These are phyloP conservation scores for Penicillium paxilli DNA, from an alignment of 495 filamentous ascomycete genomes.

Conservation along the genomic window DNA sequence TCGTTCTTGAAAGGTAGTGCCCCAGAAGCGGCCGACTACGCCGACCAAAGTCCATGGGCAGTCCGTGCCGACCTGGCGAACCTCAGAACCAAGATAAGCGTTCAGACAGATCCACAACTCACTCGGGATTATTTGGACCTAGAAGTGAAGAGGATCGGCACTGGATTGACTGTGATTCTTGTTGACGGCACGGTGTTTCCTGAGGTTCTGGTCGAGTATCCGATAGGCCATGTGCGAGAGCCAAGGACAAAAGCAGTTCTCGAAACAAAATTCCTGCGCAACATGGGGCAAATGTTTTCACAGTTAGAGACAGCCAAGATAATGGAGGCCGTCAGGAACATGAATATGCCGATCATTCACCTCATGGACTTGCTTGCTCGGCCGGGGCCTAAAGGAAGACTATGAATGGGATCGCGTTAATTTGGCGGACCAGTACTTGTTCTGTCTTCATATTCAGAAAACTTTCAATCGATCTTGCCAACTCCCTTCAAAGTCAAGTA, in stretches of 20 bases:
- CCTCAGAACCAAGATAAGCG: constrained; percentile 30
- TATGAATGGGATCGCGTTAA: not conserved
- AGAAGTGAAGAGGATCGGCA: constrained; percentile 24
- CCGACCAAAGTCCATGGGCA: constrained; percentile 36
- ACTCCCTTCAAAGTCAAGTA: constrained; percentile 84
- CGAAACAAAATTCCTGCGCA: constrained; percentile 74
- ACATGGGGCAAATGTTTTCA: constrained; percentile 66
- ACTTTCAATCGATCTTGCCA: constrained; percentile 56
- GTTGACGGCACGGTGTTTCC: constrained; percentile 48
- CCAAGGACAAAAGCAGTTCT: constrained; percentile 76
- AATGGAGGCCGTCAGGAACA: constrained; percentile 57
- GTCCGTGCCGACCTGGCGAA: constrained; percentile 17
- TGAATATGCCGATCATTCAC: constrained; percentile 63
- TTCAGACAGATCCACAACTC: constrained; percentile 29
- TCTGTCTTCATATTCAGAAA: not conserved
- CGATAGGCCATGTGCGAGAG: constrained; percentile 73
- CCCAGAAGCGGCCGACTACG: constrained; percentile 35
- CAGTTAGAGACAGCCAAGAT: constrained; percentile 64
- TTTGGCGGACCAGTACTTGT: not conserved
- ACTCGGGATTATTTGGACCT: constrained; percentile 37
- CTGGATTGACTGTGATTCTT: constrained; percentile 25
- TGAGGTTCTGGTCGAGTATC: constrained; percentile 82
- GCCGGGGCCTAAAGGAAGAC: constrained; percentile 1
- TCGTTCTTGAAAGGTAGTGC: constrained; percentile 34
- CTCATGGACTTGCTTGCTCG: constrained; percentile 69